These are phyloP conservation scores for Cyberlindnera petersonii DNA, from an alignment of 805 yeast genomes.

Conservation along the genomic window DNA sequence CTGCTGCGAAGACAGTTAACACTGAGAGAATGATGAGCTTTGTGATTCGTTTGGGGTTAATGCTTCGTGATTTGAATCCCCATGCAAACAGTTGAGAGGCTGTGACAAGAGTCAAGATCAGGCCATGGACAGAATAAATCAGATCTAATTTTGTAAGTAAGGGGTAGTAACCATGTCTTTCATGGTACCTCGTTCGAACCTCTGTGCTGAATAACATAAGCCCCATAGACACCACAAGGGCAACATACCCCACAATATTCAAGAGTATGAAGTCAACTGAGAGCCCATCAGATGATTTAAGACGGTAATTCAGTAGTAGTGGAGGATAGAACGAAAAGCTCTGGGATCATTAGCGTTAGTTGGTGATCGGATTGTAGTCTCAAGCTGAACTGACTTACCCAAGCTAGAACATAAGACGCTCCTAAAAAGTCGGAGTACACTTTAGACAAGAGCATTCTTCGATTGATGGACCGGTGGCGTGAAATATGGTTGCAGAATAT, in stretches of 20 bases:
- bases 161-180: slow-evolving; percentile 35
- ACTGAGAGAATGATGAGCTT: slow-evolving; percentile 20
- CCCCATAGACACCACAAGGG: slow-evolving; percentile 39
- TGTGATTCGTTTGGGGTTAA: slow-evolving; percentile 17
- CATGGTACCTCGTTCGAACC: slow-evolving; percentile 31
- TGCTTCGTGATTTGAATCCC: slow-evolving; percentile 26
- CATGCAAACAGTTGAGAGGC: slow-evolving; percentile 36
- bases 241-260: slow-evolving; percentile 45
- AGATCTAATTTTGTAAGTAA: slow-evolving; percentile 42
- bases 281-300: slow-evolving; percentile 43
- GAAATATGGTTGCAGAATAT: too few relatives aligned
- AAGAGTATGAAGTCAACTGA: slow-evolving; percentile 45
- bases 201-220: slow-evolving; percentile 38
- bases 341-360: slow-evolving; percentile 21
- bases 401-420: slow-evolving; percentile 35
- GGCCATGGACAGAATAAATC: slow-evolving; percentile 46
- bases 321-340: slow-evolving; percentile 51
- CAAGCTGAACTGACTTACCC: slow-evolving; percentile 28
- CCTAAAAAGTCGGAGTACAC: slow-evolving; percentile 30
- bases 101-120: slow-evolving; percentile 36
- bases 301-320: slow-evolving; percentile 36
- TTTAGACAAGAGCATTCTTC: slow-evolving; percentile 2
- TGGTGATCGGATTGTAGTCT: neutral
- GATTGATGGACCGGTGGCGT: too few relatives aligned
- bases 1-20: neutral